A percentile compares a stretch with the other conserved stretches of the same genome.
phyloP scores from a whole-genome alignment of 176 grass and related monocot species.

The Urochloa ruziziensis region DNA sequence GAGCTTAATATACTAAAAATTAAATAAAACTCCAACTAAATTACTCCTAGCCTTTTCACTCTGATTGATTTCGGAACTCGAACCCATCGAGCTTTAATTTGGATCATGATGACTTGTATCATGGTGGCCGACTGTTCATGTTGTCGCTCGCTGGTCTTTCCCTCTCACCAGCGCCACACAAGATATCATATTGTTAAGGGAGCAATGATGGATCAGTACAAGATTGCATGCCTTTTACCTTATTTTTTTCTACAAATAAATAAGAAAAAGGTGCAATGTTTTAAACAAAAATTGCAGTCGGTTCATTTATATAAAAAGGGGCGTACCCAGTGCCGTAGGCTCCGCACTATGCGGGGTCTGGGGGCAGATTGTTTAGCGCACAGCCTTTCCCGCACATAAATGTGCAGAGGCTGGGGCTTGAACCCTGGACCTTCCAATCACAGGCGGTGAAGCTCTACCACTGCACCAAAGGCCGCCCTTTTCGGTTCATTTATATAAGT shows the following conservation, averaged over 20 bases:
- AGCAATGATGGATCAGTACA: constrained; percentile 27
- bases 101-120: constrained; percentile 21
- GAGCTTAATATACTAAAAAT: no score
- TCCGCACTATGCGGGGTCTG: no score
- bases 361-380: no score
- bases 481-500: no score
- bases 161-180: constrained; percentile 11
- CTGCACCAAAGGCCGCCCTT: no score
- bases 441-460: no score
- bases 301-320: no score
- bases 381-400: no score
- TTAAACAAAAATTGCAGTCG: background rate
- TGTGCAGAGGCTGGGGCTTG: no score
- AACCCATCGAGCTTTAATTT: constrained; percentile 42
- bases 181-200: constrained; percentile 31
- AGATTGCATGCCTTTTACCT: background rate
- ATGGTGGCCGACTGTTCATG: constrained; percentile 24
- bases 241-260: background rate
- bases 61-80: constrained; percentile 37
- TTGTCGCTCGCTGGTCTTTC: background rate
- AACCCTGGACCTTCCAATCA: no score
- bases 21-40: no score
- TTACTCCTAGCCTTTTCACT: constrained; percentile 1
- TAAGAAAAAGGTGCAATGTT: background rate
- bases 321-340: no score